Conservation (phyloP, 257 asterid genomes). For the Linderniella brevidens region DNA sequence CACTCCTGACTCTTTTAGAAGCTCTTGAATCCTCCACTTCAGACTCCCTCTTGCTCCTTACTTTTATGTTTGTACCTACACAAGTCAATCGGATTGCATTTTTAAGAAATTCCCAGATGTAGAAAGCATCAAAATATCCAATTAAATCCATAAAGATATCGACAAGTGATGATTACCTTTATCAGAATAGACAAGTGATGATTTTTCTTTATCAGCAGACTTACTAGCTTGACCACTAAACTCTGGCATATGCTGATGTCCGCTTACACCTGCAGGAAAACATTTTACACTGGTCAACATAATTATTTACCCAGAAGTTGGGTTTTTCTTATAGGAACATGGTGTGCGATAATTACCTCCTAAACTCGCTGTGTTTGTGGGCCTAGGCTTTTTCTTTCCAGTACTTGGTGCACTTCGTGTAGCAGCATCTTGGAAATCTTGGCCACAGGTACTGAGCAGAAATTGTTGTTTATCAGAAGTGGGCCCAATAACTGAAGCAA, state of each 20-base stretch:
- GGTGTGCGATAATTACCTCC: slow-evolving; percentile 44
- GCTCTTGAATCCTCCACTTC: slow-evolving; percentile 42
- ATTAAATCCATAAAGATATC: not conserved
- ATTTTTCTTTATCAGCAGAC: slow-evolving; percentile 30
- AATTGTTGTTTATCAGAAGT: slow-evolving; percentile 26
- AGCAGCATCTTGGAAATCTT: slow-evolving; percentile 29
- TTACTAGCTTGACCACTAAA: slow-evolving; percentile 27
- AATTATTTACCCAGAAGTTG: slow-evolving; percentile 24
- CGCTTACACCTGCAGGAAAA: slow-evolving; percentile 38
- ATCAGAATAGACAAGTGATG: slow-evolving; percentile 25
- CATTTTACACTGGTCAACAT: slow-evolving; percentile 20
- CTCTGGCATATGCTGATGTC: slow-evolving; percentile 23
- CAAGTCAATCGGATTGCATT: slow-evolving; percentile 5
- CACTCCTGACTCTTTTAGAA: slow-evolving; percentile 53
- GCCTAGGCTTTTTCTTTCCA: slow-evolving; percentile 50
- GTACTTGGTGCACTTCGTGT: slow-evolving; percentile 18
- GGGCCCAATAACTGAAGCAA: slow-evolving; percentile 27
- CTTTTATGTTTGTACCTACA: slow-evolving; percentile 37
- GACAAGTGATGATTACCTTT: slow-evolving; percentile 27
- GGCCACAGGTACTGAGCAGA: slow-evolving; percentile 28
- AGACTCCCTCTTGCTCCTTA: slow-evolving; percentile 37
- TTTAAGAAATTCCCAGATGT: not conserved
- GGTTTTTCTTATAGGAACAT: slow-evolving; percentile 30
- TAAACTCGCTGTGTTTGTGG: slow-evolving; percentile 25
- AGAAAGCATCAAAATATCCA: not conserved